Percentiles rank a stretch among this genome's conserved stretches.
Conservation (phyloP, 331 rosid species). For the Rosa hybrid region DNA sequence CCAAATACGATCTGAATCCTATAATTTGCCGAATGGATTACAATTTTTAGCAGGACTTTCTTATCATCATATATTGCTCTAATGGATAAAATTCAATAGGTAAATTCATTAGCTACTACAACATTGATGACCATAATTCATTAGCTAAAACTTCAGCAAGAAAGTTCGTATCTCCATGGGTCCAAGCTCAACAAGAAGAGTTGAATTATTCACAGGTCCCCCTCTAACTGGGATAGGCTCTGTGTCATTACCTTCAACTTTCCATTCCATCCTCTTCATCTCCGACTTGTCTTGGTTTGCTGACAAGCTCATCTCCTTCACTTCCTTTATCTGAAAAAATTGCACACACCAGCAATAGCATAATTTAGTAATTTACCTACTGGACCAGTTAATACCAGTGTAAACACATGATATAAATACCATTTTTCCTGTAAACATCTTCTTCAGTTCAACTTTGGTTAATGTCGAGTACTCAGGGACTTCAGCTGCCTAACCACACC, state of each 20-base stretch:
- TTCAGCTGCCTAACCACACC: slow-evolving; percentile 52
- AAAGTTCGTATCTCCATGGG: slow-evolving; percentile 82
- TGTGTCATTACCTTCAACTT: slow-evolving; percentile 46
- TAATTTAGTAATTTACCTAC: neutral
- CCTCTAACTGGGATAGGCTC: slow-evolving; percentile 43
- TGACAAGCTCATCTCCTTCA: slow-evolving; percentile 66
- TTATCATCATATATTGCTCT: too few relatives aligned
- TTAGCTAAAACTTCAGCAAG: slow-evolving; percentile 42
- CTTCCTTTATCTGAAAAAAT: slow-evolving; percentile 47
- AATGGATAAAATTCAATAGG: too few relatives aligned
- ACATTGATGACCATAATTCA: too few relatives aligned
- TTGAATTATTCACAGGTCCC: slow-evolving; percentile 34
- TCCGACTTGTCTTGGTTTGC: slow-evolving; percentile 74
- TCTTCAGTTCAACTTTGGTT: slow-evolving; percentile 72
- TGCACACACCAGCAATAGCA: neutral
- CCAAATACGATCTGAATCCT: too few relatives aligned
- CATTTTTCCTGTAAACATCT: slow-evolving; percentile 50
- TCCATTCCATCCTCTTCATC: slow-evolving; percentile 65
- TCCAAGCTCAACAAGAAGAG: slow-evolving; percentile 61
- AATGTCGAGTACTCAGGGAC: slow-evolving; percentile 53
- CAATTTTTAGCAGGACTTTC: too few relatives aligned
- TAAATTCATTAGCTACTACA: neutral
- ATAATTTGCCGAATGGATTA: too few relatives aligned
- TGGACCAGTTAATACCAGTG: neutral
- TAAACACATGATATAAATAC: slow-evolving; percentile 27